Conservation (phyloP, 371 early-diverging fungal species). For the Mortierella sp. region DNA sequence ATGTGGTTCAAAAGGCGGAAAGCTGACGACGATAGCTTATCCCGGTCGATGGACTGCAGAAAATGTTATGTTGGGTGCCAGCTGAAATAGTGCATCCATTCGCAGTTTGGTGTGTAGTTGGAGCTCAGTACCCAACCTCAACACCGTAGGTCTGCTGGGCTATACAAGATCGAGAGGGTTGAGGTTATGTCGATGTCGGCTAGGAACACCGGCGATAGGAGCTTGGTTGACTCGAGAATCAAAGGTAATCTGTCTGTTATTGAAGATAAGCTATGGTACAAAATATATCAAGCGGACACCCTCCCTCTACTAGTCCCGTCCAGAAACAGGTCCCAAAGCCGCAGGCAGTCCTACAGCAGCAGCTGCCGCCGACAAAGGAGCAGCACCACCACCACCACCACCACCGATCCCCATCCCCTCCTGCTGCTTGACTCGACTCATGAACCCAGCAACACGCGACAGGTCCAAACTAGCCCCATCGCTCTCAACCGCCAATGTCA, state of each 20-base stretch:
- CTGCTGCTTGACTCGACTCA: constrained; percentile 69
- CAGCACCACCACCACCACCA: background rate
- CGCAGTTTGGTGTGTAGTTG: background rate
- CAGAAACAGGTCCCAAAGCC: no score
- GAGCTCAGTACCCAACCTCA: background rate
- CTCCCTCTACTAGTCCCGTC: no score
- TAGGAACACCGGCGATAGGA: background rate
- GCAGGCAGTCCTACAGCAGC: no score
- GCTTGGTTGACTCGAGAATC: no score
- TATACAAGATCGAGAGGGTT: background rate
- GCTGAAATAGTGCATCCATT: background rate
- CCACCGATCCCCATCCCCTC: constrained; percentile 59
- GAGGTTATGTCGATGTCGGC: background rate
- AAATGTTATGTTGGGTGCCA: background rate
- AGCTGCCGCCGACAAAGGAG: no score
- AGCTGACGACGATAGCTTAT: no score
- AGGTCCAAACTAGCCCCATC: constrained; percentile 77
- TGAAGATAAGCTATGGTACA: no score
- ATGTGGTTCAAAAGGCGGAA: no score
- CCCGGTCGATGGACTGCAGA: background rate
- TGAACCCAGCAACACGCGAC: constrained; percentile 70
- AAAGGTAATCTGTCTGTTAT: no score
- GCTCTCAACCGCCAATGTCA: constrained; percentile 81
- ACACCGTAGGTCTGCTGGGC: background rate
- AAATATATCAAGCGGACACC: no score